These are phyloP conservation scores for Saturnispora halmiae DNA, from an alignment of 805 yeast genomes.

Conservation along the genomic window DNA sequence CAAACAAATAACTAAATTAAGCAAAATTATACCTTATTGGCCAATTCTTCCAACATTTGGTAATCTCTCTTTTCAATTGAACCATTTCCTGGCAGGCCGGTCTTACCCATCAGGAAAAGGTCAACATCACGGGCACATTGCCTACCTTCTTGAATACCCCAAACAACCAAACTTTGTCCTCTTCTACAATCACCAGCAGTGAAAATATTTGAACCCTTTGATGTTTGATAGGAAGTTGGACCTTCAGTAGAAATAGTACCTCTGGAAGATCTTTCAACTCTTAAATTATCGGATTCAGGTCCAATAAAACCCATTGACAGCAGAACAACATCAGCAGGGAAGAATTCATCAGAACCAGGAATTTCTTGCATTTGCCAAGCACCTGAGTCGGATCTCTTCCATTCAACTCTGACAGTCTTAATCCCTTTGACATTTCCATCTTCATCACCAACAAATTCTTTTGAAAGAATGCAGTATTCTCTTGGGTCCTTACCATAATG, in stretches of 20 bases:
- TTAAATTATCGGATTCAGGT: constrained; percentile 77
- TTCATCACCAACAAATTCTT: constrained; percentile 91
- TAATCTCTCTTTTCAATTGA: constrained; percentile 81
- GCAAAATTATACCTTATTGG: constrained; percentile 40
- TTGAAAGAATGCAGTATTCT: constrained; percentile 89
- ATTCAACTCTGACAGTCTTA: constrained; percentile 93
- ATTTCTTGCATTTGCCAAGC: constrained; percentile 99
- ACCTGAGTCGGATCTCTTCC: constrained; percentile 92
- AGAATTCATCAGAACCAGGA: constrained; percentile 88
- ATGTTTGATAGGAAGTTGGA: constrained; percentile 58
- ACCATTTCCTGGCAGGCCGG: constrained; percentile 89
- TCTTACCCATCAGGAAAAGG: constrained; percentile 60
- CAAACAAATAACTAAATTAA: background rate
- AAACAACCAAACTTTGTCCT: constrained; percentile 95
- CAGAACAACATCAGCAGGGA: constrained; percentile 89
- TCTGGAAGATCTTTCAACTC: constrained; percentile 61
- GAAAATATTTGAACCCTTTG: constrained; percentile 56
- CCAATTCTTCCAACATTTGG: constrained; percentile 66
- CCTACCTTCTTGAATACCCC: constrained; percentile 99
- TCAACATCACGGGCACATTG: constrained; percentile 97
- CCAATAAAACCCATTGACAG: constrained; percentile 97
- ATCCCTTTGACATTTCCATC: constrained; percentile 93
- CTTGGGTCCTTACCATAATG: constrained; percentile 97
- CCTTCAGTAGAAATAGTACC: constrained; percentile 70
- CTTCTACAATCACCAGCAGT: constrained; percentile 99